Evolutionary conservation across 176 grass and related monocot genomes (phyloP), one percentile per base, ranked within the genome.

Genomic region (Urochloa ruziziensis): DNA sequence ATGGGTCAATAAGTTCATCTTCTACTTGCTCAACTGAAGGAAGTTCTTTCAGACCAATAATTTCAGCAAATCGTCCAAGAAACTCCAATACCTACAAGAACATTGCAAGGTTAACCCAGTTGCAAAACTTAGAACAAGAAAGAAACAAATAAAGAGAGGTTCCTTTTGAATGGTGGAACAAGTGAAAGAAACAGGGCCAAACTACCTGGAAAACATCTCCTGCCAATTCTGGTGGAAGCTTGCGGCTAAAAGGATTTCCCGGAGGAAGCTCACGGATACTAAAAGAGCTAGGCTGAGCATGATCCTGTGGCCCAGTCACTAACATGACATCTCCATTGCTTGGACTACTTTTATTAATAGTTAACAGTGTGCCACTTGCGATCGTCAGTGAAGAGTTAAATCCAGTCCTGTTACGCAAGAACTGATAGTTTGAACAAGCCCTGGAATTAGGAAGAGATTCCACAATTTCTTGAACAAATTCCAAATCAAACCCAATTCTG

Each of bases 401-500:
- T 62, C 88, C 87, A 27, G 36, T 42, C 80, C 93, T 94, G 57
- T 92, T 84, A 79, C 77, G 79, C 78, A 99, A 91, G 64, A 91
- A 94, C 77, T 86, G 87, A 74, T 99, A 99, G 46, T 78, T 81
- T 42, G 81, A 80, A 89, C 93, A 96, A 58, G 82, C 71, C 64
- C 70, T 79, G 44, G 96, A 89, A 69, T 84, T 91, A 72, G 94
- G 91, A 87, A 96, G 91, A 68, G 81, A 94, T 89, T 99, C 96
- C 73, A 99, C 85, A 63, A 99, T 86, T 99, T 99, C 93, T 70
- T 99, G 93, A 72, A 99, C 93, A 87, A 99, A 96, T 58, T 83
- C 91, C 60, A 89, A 70, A 85, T 99, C 91, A 83, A 99, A 93
- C 46, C 96, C 96, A 80, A 90, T 84, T 49, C 96, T 92, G 53